Conservation (phyloP, 2,329 filamentous ascomycete species). For the Ophiostoma sp. region DNA sequence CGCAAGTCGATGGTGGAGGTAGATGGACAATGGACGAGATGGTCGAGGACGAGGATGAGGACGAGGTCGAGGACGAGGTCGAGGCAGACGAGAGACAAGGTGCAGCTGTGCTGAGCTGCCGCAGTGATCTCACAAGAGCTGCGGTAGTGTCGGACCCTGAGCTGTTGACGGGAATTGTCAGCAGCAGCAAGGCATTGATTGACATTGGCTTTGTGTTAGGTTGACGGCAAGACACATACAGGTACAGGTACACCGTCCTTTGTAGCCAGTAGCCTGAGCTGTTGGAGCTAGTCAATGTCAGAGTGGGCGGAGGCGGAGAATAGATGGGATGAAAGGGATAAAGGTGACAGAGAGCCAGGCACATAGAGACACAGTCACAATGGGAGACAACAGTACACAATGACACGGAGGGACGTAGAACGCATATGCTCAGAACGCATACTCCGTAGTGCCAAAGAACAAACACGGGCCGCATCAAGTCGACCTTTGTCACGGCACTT, state of each 20-base stretch:
- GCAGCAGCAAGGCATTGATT: too few relatives aligned
- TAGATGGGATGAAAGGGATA: conserved; percentile 5
- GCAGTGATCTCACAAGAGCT: background rate
- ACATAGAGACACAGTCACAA: too few relatives aligned
- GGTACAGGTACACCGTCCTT: too few relatives aligned
- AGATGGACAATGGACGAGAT: background rate
- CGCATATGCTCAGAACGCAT: too few relatives aligned
- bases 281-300: conserved; percentile 1
- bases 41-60: background rate
- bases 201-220: too few relatives aligned
- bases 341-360: background rate
- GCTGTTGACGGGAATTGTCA: background rate
- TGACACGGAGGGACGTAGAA: too few relatives aligned
- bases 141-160: background rate
- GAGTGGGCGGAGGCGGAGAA: conserved; percentile 3
- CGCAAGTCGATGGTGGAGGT: background rate
- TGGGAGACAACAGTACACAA: too few relatives aligned
- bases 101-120: background rate
- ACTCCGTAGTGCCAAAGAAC: too few relatives aligned
- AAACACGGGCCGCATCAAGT: too few relatives aligned
- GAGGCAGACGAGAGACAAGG: background rate
- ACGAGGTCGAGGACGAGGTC: background rate
- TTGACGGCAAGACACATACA: too few relatives aligned
- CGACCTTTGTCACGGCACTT: too few relatives aligned
- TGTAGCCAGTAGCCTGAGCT: background rate